Percentiles rank a stretch among this genome's conserved stretches.
Conservation (phyloP, 192 early-diverging fungal genomes). For the Neocallimastix lanati region DNA sequence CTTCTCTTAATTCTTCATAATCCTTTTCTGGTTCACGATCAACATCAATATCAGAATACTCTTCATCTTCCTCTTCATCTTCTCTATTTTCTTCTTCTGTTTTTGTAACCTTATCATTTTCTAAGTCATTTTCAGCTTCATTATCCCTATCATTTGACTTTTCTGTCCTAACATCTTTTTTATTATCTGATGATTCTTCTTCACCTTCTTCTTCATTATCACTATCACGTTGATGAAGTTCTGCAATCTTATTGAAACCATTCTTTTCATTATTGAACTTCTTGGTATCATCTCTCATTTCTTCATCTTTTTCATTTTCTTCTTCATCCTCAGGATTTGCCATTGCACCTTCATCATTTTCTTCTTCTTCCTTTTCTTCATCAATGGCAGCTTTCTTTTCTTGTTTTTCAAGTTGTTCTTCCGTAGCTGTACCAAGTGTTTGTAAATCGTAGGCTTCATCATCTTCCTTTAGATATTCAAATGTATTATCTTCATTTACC, state of each 20-base stretch:
- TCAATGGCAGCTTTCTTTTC: slow-evolving; percentile 8
- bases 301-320: slow-evolving; percentile 7
- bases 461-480: slow-evolving; percentile 63
- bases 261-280: not conserved
- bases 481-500: slow-evolving; percentile 34
- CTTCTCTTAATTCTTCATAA: slow-evolving; percentile 53
- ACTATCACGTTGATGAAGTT: not conserved
- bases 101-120: slow-evolving; percentile 43
- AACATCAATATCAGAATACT: not conserved
- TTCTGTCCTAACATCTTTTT: slow-evolving; percentile 1
- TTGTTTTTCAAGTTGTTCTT: slow-evolving; percentile 34
- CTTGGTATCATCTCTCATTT: not conserved
- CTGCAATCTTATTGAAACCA: not conserved
- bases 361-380: slow-evolving; percentile 1
- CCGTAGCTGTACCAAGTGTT: slow-evolving; percentile 48
- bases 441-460: slow-evolving; percentile 53
- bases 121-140: slow-evolving; percentile 15
- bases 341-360: slow-evolving; percentile 2
- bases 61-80: slow-evolving; percentile 1
- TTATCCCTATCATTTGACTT: slow-evolving; percentile 35
- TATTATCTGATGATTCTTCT: not conserved
- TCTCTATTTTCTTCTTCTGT: slow-evolving; percentile 7
- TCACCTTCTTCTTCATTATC: not conserved
- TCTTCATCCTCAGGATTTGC: slow-evolving; percentile 5
- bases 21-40: slow-evolving; percentile 23